Evolutionary conservation across 352 stramenopile species (phyloP).

Genomic region (Blastocystis sp.): DNA sequence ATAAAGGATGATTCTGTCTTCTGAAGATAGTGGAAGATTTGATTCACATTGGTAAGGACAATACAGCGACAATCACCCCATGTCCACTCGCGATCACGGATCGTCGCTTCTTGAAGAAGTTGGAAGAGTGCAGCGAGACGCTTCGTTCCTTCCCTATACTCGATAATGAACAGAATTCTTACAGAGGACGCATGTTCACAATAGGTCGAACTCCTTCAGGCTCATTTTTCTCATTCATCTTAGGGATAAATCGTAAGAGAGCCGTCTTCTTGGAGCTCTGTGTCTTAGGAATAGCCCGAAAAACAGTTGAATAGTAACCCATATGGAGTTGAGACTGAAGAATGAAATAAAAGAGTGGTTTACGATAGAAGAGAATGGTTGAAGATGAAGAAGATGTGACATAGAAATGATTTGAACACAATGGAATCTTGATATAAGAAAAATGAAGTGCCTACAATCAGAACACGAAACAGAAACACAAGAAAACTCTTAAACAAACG

Average conservation of each 20-base stretch:
- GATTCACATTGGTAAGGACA: background rate
- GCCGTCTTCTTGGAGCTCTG: background rate
- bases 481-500: background rate
- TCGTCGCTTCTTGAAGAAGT: background rate
- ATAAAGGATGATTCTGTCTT: background rate
- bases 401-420: conserved; percentile 9
- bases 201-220: background rate
- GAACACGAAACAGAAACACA: background rate
- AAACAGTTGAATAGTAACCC: background rate
- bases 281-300: background rate
- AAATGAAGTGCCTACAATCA: background rate
- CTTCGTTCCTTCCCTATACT: background rate
- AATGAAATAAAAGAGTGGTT: background rate
- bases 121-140: background rate
- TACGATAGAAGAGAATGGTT: conserved; percentile 1
- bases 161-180: background rate
- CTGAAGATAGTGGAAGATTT: background rate
- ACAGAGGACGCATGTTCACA: background rate
- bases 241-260: background rate
- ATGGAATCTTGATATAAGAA: background rate
- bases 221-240: background rate
- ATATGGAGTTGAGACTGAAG: background rate
- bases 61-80: background rate
- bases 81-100: background rate
- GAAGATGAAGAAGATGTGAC: background rate